Base-by-base conservation (phyloP, 2,329 filamentous ascomycete species). In the Paraphaeosphaeria minitans region DNA sequence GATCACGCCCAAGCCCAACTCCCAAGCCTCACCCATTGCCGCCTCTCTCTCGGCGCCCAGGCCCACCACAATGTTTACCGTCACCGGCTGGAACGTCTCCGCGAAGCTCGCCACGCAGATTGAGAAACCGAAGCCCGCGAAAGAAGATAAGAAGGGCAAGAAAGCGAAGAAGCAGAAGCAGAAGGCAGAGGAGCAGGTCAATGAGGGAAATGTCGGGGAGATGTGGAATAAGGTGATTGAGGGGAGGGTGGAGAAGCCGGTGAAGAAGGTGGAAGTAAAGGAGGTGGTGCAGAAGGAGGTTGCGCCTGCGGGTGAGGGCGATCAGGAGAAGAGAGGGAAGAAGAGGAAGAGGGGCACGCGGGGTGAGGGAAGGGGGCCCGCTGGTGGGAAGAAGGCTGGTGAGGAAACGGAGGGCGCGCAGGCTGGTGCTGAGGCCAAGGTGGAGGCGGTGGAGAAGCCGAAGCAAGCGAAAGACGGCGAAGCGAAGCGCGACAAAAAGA, bases 51-150 rank as follows among this genome's bases (percentile, higher is more conserved):
- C 13, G 21, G 33, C 52, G 12, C 31, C 42, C n/a, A 14, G 31
- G 10, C 22, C 16, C 27, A 50, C 58, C 42, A 63, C 60, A 78
- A 94, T 98, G 94, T 98, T 98, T 77, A 89, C 93, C 10, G 93
- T 98, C 31, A 91, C 91, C 71, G 95, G 95, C 67, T 97, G 94
- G 93, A 92, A 92, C 41, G 83, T 97, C 37, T 87, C 91, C 56
- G 84, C 89, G 61, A 85, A 87, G 53, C 85, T 96, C 63, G 92
- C 92, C 77, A 78, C 86, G 31, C 92, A 97, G 78, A 84, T 81
- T 19, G 80, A 83, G 61, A 71, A 71, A 61, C 71, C 73, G 19
- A 73, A 72, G 50, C 61, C 68, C 1, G 69, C 68, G 57, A 68
- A 72, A 33, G 68, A 73, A 63, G 76, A 72, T 48, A 81, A 77